phyloP scores from a whole-genome alignment of 176 grass and related monocot species.

The Hsuehochloa calcarea region DNA sequence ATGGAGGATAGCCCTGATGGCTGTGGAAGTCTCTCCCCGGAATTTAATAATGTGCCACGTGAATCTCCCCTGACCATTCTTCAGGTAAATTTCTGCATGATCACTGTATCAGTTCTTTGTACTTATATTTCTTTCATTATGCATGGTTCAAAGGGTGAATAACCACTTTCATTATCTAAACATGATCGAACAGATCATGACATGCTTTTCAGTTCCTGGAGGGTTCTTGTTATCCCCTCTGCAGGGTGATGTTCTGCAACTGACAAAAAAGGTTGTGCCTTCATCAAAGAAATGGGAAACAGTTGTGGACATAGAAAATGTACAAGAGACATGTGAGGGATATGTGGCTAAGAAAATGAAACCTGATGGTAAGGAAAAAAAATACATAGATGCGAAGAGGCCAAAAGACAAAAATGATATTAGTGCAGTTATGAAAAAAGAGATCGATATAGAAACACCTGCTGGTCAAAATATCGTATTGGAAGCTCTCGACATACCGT shows the following conservation, averaged over 20 bases:
- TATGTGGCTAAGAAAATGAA: slow-evolving; percentile 57
- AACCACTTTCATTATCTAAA: slow-evolving; percentile 30
- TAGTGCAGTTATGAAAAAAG: slow-evolving; percentile 41
- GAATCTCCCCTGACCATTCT: slow-evolving; percentile 91
- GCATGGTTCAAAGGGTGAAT: slow-evolving; percentile 19
- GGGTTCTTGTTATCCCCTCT: slow-evolving; percentile 74
- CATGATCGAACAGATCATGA: slow-evolving; percentile 72
- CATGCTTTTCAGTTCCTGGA: slow-evolving; percentile 71
- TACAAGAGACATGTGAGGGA: slow-evolving; percentile 38
- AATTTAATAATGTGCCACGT: slow-evolving; percentile 47
- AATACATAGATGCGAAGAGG: slow-evolving; percentile 37
- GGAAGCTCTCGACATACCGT: slow-evolving; percentile 46
- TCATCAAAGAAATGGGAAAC: slow-evolving; percentile 54
- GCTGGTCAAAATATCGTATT: slow-evolving; percentile 44
- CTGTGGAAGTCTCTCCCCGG: slow-evolving; percentile 52
- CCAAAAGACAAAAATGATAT: slow-evolving; percentile 48
- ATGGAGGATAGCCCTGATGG: slow-evolving; percentile 74
- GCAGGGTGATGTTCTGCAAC: slow-evolving; percentile 47
- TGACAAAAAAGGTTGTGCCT: slow-evolving; percentile 57
- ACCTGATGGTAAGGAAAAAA: slow-evolving; percentile 54
- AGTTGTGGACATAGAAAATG: slow-evolving; percentile 33
- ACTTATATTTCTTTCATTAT: slow-evolving; percentile 21
- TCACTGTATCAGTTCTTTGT: slow-evolving; percentile 13
- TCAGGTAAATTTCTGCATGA: slow-evolving; percentile 58
- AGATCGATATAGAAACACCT: slow-evolving; percentile 49